Evolutionary conservation across 345 rosid genomes (phyloP).

Genomic region (Atalantia buxifolia): DNA sequence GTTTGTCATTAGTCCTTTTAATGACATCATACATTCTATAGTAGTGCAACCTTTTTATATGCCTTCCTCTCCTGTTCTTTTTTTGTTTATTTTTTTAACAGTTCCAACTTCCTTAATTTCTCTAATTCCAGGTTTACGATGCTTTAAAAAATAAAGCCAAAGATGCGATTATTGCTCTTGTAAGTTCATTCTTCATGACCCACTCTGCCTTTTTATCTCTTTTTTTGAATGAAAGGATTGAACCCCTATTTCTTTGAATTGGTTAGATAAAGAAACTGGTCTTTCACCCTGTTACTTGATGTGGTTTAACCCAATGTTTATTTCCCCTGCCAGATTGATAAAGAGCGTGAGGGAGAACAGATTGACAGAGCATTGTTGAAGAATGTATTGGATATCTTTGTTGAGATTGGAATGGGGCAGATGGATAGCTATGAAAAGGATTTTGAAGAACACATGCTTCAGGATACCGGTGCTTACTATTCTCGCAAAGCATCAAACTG

Average conservation of each 20-base stretch:
- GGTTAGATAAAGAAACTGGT: not conserved
- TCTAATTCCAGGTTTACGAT: slow-evolving; percentile 47
- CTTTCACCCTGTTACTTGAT: not conserved
- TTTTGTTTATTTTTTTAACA: not conserved
- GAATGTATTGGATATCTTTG: slow-evolving; percentile 73
- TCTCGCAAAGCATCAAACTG: slow-evolving; percentile 85
- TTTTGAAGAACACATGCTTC: slow-evolving; percentile 73
- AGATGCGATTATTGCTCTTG: slow-evolving; percentile 69
- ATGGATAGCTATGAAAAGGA: slow-evolving; percentile 70
- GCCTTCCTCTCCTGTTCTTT: not conserved
- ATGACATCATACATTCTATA: not conserved
- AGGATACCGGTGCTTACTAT: slow-evolving; percentile 70
- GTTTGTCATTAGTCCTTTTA: slow-evolving; percentile 31
- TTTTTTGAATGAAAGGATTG: not conserved
- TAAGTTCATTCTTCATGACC: slow-evolving; percentile 28
- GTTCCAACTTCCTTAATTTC: not conserved
- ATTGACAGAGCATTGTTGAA: slow-evolving; percentile 77
- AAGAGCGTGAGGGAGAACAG: slow-evolving; percentile 89
- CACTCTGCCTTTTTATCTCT: not conserved
- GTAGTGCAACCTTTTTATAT: not conserved
- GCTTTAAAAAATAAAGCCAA: slow-evolving; percentile 53
- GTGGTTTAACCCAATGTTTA: slow-evolving; percentile 12
- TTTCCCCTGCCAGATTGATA: slow-evolving; percentile 55
- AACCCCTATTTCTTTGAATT: slow-evolving; percentile 7
- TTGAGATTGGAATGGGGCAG: slow-evolving; percentile 79